phyloP scores from a whole-genome alignment of 2,329 filamentous ascomycete species.

The Tothia fuscella region DNA sequence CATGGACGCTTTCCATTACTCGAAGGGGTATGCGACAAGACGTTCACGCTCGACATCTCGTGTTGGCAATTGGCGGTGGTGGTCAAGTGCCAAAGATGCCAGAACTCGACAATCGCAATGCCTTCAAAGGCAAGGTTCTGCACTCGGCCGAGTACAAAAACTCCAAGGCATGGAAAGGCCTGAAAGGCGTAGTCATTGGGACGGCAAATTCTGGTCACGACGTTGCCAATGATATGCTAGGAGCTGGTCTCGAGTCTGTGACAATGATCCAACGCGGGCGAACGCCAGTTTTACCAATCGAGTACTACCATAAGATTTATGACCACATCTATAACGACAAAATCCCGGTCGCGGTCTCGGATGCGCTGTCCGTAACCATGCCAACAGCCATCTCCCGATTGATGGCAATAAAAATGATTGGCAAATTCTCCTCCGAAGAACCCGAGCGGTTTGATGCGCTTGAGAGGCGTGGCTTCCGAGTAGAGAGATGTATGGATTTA shows the following conservation, averaged over 20 bases:
- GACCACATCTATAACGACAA: constrained; percentile 36
- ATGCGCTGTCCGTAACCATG: constrained; percentile 46
- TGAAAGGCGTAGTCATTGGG: constrained; percentile 54
- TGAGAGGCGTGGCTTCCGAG: constrained; percentile 45
- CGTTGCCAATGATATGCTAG: constrained; percentile 55
- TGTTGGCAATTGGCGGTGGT: constrained; percentile 53
- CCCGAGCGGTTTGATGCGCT: constrained; percentile 34
- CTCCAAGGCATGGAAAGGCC: constrained; percentile 38
- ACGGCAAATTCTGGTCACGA: constrained; percentile 59
- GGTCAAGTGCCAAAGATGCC: constrained; percentile 56
- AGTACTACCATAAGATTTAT: constrained; percentile 38
- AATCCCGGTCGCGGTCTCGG: constrained; percentile 54
- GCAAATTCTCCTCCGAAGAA: constrained; percentile 19
- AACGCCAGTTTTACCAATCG: constrained; percentile 51
- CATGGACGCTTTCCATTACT: constrained; percentile 43
- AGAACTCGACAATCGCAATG: constrained; percentile 42
- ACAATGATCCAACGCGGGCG: constrained; percentile 56
- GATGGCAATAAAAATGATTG: constrained; percentile 36
- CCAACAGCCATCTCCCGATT: constrained; percentile 51
- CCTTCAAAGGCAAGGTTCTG: constrained; percentile 44
- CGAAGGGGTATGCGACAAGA: constrained; percentile 2
- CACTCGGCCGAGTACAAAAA: constrained; percentile 30
- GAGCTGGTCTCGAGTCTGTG: constrained; percentile 47
- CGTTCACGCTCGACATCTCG: constrained; percentile 27
- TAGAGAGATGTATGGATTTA: constrained; percentile 45